Conservation (phyloP, 2,329 filamentous ascomycete species). For the Zasmidium cellare region DNA sequence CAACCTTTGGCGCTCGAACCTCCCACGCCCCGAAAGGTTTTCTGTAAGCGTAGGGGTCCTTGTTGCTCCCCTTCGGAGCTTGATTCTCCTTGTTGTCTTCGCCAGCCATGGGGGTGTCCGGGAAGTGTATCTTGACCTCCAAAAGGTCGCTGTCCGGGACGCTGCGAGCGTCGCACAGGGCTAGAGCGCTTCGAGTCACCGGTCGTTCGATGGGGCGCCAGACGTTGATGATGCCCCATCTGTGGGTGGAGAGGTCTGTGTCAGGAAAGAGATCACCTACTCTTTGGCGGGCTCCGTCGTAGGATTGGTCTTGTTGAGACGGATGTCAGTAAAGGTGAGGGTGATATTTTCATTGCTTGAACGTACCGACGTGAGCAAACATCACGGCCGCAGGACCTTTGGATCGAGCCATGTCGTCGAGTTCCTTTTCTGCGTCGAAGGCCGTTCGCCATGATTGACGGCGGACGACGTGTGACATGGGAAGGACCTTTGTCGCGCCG, state of each 20-base stretch:
- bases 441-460: background rate
- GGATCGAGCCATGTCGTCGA: background rate
- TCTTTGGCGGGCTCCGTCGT: constrained; percentile 6
- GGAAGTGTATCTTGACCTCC: background rate
- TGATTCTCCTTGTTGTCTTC: background rate
- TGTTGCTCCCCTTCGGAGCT: background rate
- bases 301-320: background rate
- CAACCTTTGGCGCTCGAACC: background rate
- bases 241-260: background rate
- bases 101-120: background rate
- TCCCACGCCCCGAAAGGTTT: constrained; percentile 38
- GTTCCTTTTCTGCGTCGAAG: background rate
- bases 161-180: constrained; percentile 12
- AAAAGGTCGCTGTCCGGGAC: constrained; percentile 3
- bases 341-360: background rate
- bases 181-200: constrained; percentile 8
- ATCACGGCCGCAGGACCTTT: background rate
- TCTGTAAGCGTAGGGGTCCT: background rate
- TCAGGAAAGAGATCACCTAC: constrained; percentile 3
- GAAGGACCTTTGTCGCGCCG: background rate
- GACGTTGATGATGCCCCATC: constrained; percentile 17
- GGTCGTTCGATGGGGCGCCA: constrained; percentile 13
- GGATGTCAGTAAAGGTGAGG: too few species aligned
- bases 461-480: constrained; percentile 4
- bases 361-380: background rate